These are phyloP conservation scores for Chondrus crispus DNA, from an alignment of 23 red algal species.

Conservation along the genomic window DNA sequence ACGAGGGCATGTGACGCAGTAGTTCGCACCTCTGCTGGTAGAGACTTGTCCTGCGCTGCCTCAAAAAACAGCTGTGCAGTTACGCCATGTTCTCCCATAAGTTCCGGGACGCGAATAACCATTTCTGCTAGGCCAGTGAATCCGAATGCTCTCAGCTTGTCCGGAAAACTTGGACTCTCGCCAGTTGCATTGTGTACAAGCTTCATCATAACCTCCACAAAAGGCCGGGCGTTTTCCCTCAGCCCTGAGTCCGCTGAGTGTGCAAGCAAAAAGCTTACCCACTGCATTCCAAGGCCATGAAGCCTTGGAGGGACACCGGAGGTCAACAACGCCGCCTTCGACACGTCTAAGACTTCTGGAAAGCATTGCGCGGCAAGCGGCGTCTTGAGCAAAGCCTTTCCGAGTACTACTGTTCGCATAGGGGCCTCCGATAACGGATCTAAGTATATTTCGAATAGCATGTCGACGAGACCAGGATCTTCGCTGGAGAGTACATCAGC, in stretches of 20 bases:
- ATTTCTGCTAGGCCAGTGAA: slow-evolving; percentile 38
- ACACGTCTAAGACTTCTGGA: slow-evolving; percentile 45
- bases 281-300: slow-evolving; percentile 60
- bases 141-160: slow-evolving; percentile 43
- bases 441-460: slow-evolving; percentile 34
- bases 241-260: slow-evolving; percentile 22
- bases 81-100: not conserved
- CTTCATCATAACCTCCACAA: slow-evolving; percentile 42
- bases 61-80: slow-evolving; percentile 39
- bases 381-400: slow-evolving; percentile 18
- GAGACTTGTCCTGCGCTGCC: not conserved
- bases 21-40: slow-evolving; percentile 24
- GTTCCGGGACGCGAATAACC: slow-evolving; percentile 9
- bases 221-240: not conserved
- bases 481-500: slow-evolving; percentile 21
- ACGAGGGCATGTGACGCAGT: slow-evolving; percentile 53
- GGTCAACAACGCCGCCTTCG: not conserved
- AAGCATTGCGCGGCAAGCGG: slow-evolving; percentile 44
- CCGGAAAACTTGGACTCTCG: slow-evolving; percentile 24
- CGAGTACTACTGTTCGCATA: slow-evolving; percentile 20
- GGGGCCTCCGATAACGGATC: slow-evolving; percentile 9
- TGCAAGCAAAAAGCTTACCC: slow-evolving; percentile 35
- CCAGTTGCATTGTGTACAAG: slow-evolving; percentile 20
- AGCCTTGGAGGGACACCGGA: slow-evolving; percentile 35
- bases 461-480: slow-evolving; percentile 32